Evolutionary conservation across 2,329 filamentous ascomycete species (phyloP).

Genomic region (Basipetospora chlamydospora): DNA sequence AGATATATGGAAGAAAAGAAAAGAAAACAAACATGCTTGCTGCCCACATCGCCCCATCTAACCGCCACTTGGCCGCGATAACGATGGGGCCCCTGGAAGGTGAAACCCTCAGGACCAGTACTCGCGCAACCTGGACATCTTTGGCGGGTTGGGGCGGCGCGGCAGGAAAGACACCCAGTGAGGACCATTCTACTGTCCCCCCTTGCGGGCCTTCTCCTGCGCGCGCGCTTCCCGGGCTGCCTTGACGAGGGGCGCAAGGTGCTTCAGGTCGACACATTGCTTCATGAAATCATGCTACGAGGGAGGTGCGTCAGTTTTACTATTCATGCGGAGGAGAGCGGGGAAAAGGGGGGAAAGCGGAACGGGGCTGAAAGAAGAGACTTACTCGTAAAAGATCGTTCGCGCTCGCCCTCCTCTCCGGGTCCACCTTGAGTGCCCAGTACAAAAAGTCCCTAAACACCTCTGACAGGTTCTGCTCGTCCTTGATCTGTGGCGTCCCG

Average conservation of each 20-base stretch:
- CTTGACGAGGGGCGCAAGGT: constrained; percentile 73
- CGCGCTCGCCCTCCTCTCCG: constrained; percentile 89
- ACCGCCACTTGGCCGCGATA: too few relatives aligned
- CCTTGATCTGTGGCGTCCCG: constrained; percentile 88
- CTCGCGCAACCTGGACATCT: too few relatives aligned
- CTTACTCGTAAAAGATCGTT: constrained; percentile 85
- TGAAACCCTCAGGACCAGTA: too few relatives aligned
- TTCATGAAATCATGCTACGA: constrained; percentile 68
- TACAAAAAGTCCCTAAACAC: constrained; percentile 85
- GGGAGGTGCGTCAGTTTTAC: background rate
- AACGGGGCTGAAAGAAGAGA: constrained; percentile 10
- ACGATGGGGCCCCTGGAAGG: too few relatives aligned
- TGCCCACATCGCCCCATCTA: too few relatives aligned
- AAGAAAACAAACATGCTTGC: too few relatives aligned
- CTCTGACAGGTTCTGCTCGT: constrained; percentile 65
- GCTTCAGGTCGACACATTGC: constrained; percentile 55
- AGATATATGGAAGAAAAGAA: too few relatives aligned
- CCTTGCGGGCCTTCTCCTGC: constrained; percentile 65
- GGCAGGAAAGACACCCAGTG: too few relatives aligned
- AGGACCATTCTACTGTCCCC: constrained; percentile 4
- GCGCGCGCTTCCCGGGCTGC: constrained; percentile 74
- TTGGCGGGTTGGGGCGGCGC: too few relatives aligned
- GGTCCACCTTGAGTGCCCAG: constrained; percentile 90
- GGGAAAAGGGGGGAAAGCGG: constrained; percentile 13
- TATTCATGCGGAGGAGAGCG: background rate